Conservation (phyloP, 2,329 filamentous ascomycete species). For the Stagonosporopsis chrysanthemi region DNA sequence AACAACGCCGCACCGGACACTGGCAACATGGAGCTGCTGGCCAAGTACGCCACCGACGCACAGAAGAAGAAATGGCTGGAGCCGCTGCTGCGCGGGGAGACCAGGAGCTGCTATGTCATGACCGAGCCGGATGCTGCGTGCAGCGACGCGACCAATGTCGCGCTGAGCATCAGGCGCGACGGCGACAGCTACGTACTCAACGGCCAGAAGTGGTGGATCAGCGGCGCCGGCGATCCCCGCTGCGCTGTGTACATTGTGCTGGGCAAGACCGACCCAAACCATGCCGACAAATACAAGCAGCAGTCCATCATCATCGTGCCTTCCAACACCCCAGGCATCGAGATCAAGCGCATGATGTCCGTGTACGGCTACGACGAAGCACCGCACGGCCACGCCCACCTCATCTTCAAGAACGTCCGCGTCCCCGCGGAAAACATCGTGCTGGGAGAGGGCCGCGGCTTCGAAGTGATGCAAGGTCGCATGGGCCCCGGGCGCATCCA, state of each 20-base stretch:
- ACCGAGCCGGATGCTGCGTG: constrained; percentile 86
- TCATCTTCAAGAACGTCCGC: constrained; percentile 85
- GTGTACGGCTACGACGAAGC: constrained; percentile 97
- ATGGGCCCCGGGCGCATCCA: constrained; percentile 94
- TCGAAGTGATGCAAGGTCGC: constrained; percentile 95
- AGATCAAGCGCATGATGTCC: constrained; percentile 84
- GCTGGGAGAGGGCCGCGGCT: constrained; percentile 89
- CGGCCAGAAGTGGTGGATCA: constrained; percentile 98
- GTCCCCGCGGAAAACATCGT: constrained; percentile 83
- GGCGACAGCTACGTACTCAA: constrained; percentile 89
- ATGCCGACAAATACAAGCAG: constrained; percentile 80
- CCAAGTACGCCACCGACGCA: constrained; percentile 83
- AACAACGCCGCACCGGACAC: constrained; percentile 81
- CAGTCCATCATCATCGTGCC: constrained; percentile 92
- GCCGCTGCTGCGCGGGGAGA: constrained; percentile 81
- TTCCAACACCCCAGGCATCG: constrained; percentile 79
- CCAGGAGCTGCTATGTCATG: constrained; percentile 88
- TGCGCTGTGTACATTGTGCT: constrained; percentile 94
- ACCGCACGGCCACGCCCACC: constrained; percentile 93
- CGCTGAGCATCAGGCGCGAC: constrained; percentile 78
- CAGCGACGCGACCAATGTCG: constrained; percentile 89
- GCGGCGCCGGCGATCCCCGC: constrained; percentile 86
- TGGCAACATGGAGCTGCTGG: constrained; percentile 91
- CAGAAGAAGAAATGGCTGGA: constrained; percentile 84
- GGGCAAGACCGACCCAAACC: constrained; percentile 81